Base-by-base conservation (phyloP, 306 rosid genomes). In the Quillaja saponaria region DNA sequence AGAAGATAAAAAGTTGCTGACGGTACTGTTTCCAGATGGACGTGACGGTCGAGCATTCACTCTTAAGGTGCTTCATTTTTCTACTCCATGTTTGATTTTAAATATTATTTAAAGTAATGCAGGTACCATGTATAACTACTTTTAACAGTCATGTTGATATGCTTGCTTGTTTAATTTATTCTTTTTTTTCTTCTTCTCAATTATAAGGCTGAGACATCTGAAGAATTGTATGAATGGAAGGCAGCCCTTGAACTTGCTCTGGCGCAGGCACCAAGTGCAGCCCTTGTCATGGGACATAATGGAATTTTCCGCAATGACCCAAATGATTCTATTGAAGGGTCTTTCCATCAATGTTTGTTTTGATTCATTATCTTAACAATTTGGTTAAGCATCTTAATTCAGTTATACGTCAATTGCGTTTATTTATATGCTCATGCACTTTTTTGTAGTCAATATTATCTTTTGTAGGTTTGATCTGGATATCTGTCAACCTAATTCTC, bases 11-110 rank as follows among this genome's bases (percentile, higher is more conserved):
- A 94, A 85, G 71, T 83, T 94, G 63, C 86, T 94, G 70, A 94
- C 99, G 3, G 99, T 94, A 66, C 78, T 94, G 67, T 94, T 94
- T 83, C 99, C 99, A 37, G 99, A 94, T 78, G 99, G 99, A 64
- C 97, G 99, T 42, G 97, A 94, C 76, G 99, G 99, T 45, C 83
- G 99, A 46, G 99, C 99, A 4, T 94, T 94, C 81, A 94, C 99
- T 62, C 97, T 94, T 34, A 94, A 94, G 97, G 98, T 92, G 71
- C 72, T 79, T 61, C 44, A 34, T 66, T 76, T 63, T 58, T 39
- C 68, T 54, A 15, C 54, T 28, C 13, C 48, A 45, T 5, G 63
- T 48, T 47, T 56, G 12, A 5, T 45, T 15, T 15, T 15, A 20
- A 3, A n/a, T 41, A 49, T 35, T 13, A 40, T 8, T 8, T 38